Evolutionary conservation across 306 rosid species (phyloP).

Genomic region (Abrus precatorius): DNA sequence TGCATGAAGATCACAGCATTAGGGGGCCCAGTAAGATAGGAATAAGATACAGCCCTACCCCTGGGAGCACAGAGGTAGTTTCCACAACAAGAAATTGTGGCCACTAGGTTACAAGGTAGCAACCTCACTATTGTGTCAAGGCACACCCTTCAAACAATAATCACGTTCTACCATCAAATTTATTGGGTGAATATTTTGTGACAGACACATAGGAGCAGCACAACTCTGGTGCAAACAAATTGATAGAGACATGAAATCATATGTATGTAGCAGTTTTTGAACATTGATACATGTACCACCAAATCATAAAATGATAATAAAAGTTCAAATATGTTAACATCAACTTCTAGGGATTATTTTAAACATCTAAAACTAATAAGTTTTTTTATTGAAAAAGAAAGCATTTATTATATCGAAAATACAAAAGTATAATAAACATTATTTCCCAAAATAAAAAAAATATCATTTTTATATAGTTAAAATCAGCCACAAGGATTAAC

Average conservation of each 20-base stretch:
- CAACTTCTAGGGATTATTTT: background rate
- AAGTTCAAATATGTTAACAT: background rate
- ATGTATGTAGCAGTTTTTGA: slow-evolving; percentile 27
- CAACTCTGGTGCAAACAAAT: slow-evolving; percentile 33
- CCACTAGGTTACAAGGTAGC: slow-evolving; percentile 21
- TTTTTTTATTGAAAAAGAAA: too few species aligned
- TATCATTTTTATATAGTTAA: too few species aligned
- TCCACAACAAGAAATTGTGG: slow-evolving; percentile 20
- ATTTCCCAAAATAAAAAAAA: too few species aligned
- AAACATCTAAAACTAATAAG: background rate
- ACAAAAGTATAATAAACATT: too few species aligned
- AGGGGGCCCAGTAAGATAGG: background rate
- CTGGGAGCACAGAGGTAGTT: slow-evolving; percentile 18
- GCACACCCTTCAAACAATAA: slow-evolving; percentile 27
- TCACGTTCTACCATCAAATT: slow-evolving; percentile 24
- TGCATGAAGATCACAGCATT: slow-evolving; percentile 6
- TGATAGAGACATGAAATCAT: slow-evolving; percentile 23
- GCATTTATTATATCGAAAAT: too few species aligned
- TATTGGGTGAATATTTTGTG: slow-evolving; percentile 39
- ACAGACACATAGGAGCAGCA: slow-evolving; percentile 22
- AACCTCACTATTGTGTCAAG: slow-evolving; percentile 20
- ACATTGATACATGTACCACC: slow-evolving; percentile 5
- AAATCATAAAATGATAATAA: slow-evolving; percentile 21
- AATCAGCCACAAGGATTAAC: too few species aligned
- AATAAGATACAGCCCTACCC: slow-evolving; percentile 2